Evolutionary conservation across 2,329 filamentous ascomycete genomes (phyloP).

Genomic region (Ceratocystiopsis sp.): DNA sequence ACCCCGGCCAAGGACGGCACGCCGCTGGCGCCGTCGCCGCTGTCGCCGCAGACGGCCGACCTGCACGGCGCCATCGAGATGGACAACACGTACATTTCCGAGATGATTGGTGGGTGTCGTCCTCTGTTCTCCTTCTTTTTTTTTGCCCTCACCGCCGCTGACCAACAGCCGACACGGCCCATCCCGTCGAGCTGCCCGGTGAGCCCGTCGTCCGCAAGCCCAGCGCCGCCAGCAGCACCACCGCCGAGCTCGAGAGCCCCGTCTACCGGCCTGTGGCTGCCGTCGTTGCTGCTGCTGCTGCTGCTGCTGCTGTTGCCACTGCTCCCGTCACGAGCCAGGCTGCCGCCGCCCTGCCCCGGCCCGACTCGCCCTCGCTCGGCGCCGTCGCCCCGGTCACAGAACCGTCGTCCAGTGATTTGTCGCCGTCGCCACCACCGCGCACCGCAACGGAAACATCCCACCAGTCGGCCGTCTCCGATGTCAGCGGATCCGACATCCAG

Average conservation of each 20-base stretch:
- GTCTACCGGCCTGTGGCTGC: slow-evolving; percentile 11
- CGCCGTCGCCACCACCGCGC: too few relatives aligned
- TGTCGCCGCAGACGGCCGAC: neutral
- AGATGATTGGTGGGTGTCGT: slow-evolving; percentile 26
- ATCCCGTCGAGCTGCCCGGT: slow-evolving; percentile 27
- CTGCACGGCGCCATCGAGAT: slow-evolving; percentile 19
- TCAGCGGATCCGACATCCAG: too few relatives aligned
- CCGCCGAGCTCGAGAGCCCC: slow-evolving; percentile 14
- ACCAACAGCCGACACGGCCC: slow-evolving; percentile 23
- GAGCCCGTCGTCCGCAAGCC: slow-evolving; percentile 16
- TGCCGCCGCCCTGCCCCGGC: neutral
- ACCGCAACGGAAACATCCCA: too few relatives aligned
- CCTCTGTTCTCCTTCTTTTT: neutral
- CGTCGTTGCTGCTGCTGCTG: slow-evolving; percentile 13
- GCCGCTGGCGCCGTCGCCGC: neutral
- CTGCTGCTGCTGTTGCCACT: slow-evolving; percentile 10
- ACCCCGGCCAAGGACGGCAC: slow-evolving; percentile 21
- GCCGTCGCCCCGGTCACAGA: neutral
- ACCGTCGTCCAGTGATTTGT: too few relatives aligned
- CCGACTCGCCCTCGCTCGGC: slow-evolving; percentile 9
- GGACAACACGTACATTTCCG: slow-evolving; percentile 25
- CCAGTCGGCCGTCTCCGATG: too few relatives aligned
- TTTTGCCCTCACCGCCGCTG: neutral
- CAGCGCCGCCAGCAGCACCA: slow-evolving; percentile 10
- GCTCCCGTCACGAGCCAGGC: slow-evolving; percentile 1